Evolutionary conservation across 2,329 filamentous ascomycete genomes (phyloP), one percentile per base, ranked within the genome.

Genomic region (Exophiala calicioides): DNA sequence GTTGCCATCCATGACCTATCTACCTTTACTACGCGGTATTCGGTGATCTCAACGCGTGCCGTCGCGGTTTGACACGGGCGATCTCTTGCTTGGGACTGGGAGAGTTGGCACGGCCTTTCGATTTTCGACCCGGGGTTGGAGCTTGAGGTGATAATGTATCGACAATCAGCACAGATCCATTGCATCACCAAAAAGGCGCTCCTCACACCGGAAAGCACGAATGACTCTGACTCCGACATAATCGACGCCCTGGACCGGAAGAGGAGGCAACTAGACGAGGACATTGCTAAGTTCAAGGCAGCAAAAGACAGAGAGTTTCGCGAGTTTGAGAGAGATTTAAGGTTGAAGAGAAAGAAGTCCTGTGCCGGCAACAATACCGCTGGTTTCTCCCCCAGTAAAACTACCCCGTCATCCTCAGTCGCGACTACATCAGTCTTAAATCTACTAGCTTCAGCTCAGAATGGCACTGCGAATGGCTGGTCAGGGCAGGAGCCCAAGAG

Each of bases 301-400:
- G 48, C 46, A 16, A 59, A 60, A 43, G 58, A 60, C 8, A 45
- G 53, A n/a, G 57, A 60, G 36, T 60, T 60, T 42, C 50, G 50
- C 29, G 57, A 59, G 24, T 60, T 59, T 31, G 58, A 60, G 38
- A 50, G 37, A 13, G 53, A 58, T 15, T 35, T 60, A 3, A 48
- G 51, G 10, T 29, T 37, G 15, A 45, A 52, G 15, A 52, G 49
- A 19, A 48, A 47, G 30, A 44, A 49, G 32, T 24, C 44, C 18
- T 47, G 44, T 9, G 38, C 30, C n/a, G 27, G 34, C 23, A 20
- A 45, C 21, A 23, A 20, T 15, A 24, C 10, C 13, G 31, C 23
- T 15, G 20, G 43, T 9, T 20, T 23, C 16, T 34, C 37, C 16
- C 27, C 47, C 23, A 43, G 20, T 33, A 52, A 43, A 31, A 30